Conservation (phyloP, 1,284 basidiomycete species). For the Meripilus lineatus region DNA sequence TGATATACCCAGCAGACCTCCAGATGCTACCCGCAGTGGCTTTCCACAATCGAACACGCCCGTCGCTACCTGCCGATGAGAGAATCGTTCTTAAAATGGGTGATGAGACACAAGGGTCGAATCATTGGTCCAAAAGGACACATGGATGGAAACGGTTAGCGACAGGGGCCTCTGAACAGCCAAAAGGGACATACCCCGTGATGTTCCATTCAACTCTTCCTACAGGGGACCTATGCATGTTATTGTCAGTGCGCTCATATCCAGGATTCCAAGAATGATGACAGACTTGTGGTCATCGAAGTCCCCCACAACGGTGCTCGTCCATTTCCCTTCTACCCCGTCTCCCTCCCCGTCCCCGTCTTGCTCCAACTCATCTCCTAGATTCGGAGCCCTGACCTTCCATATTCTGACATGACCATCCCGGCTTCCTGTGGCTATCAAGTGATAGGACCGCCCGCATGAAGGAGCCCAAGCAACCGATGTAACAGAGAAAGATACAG, state of each 20-base stretch:
- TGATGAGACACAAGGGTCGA: background rate
- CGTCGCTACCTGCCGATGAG: constrained; percentile 87
- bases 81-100: constrained; percentile 65
- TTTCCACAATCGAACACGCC: constrained; percentile 86
- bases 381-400: constrained; percentile 58
- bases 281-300: constrained; percentile 76
- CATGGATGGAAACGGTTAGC: constrained; percentile 3
- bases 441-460: constrained; percentile 87
- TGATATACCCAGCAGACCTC: constrained; percentile 72
- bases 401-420: constrained; percentile 88
- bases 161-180: background rate
- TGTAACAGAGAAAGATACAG: constrained; percentile 59
- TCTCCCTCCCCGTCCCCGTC: constrained; percentile 35
- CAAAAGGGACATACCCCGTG: constrained; percentile 59
- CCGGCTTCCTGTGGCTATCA: constrained; percentile 82
- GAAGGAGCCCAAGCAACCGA: constrained; percentile 88
- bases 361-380: constrained; percentile 23
- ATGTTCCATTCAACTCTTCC: constrained; percentile 84
- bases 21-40: constrained; percentile 71
- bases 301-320: constrained; percentile 71
- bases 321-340: constrained; percentile 58
- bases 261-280: background rate
- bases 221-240: constrained; percentile 50
- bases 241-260: background rate
- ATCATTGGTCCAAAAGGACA: background rate